phyloP scores from a whole-genome alignment of 2,329 filamentous ascomycete species.

The Trichothecium sympodiale region DNA sequence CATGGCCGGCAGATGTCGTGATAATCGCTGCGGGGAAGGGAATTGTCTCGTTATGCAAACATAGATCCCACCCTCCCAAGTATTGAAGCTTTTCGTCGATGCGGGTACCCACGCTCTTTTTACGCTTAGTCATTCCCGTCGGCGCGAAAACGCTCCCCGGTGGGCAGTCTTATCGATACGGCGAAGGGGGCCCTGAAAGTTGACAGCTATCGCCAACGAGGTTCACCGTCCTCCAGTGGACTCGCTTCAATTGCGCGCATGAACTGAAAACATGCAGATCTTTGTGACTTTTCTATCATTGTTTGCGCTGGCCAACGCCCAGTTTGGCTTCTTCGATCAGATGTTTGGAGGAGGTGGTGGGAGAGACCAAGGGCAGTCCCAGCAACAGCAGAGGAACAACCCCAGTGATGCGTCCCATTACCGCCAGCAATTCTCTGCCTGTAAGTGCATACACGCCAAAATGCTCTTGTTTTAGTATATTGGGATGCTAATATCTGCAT shows the following conservation, averaged over 20 bases:
- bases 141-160: too few relatives aligned
- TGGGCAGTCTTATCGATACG: too few relatives aligned
- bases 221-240: too few relatives aligned
- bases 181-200: too few relatives aligned
- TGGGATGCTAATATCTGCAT: too few relatives aligned
- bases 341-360: conserved; percentile 65
- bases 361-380: conserved; percentile 35
- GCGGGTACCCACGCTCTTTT: too few relatives aligned
- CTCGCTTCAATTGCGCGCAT: too few relatives aligned
- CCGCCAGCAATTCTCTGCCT: conserved; percentile 54
- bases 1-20: conserved; percentile 27
- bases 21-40: conserved; percentile 10
- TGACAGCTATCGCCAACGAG: too few relatives aligned
- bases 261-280: conserved; percentile 16
- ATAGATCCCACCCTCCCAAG: too few relatives aligned
- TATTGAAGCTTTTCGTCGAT: too few relatives aligned
- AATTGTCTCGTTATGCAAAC: neutral
- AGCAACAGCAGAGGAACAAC: conserved; percentile 62
- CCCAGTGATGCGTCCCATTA: conserved; percentile 78
- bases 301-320: conserved; percentile 53
- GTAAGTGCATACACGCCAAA: too few relatives aligned
- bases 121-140: conserved; percentile 3
- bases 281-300: conserved; percentile 43
- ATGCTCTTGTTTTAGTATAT: too few relatives aligned
- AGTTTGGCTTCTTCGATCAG: conserved; percentile 95